Percentiles rank a stretch among this genome's conserved stretches.
These are phyloP conservation scores for Fusarium palustre DNA, from an alignment of 2,329 filamentous ascomycete genomes.

Conservation along the genomic window DNA sequence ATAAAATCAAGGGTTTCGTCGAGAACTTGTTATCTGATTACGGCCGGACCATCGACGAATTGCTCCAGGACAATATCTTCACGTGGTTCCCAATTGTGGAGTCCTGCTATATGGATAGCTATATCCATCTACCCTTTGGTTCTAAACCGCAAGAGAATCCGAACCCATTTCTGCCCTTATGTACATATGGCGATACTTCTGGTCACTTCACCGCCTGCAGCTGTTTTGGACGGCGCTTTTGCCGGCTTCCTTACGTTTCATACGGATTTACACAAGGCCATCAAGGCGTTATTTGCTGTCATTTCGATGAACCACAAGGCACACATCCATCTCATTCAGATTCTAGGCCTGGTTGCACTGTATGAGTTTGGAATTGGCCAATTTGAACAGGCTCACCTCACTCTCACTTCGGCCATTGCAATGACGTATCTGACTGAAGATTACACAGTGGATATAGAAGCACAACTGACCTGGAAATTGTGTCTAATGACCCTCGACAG, in stretches of 20 bases:
- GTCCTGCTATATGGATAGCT: neutral
- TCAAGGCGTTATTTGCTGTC: neutral
- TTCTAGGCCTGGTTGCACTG: neutral
- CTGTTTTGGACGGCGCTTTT: rapidly evolving
- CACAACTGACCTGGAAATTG: neutral
- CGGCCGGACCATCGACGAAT: neutral
- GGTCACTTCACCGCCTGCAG: neutral
- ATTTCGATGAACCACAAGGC: neutral
- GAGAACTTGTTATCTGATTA: neutral
- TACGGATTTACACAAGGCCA: neutral
- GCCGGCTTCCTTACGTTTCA: neutral
- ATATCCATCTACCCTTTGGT: too few species aligned
- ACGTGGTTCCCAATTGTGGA: neutral
- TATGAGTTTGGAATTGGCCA: constrained; percentile 7
- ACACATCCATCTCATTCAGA: neutral
- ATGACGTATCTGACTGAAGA: neutral
- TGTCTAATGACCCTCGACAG: neutral
- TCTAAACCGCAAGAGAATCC: neutral
- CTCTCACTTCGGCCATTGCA: neutral
- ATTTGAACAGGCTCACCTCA: neutral
- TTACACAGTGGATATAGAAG: neutral
- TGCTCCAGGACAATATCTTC: neutral
- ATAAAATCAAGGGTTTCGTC: neutral
- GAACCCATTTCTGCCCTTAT: neutral
- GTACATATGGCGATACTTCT: neutral